Percentiles rank a stretch among this genome's conserved stretches.
These are phyloP conservation scores for Simmondsia chinensis DNA, from an alignment of 148 eudicot species.

Conservation along the genomic window DNA sequence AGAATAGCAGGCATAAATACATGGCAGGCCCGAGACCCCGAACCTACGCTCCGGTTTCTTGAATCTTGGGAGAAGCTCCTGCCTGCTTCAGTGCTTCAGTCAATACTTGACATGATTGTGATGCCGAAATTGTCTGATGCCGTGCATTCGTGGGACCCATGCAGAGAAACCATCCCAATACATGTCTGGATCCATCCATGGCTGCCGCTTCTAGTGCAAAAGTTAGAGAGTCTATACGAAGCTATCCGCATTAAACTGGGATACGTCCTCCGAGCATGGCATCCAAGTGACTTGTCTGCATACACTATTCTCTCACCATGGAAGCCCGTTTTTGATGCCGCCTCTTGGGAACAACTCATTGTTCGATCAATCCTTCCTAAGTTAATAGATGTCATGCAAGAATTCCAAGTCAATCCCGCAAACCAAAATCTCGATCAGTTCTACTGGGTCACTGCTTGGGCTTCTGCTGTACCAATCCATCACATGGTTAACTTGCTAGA, in stretches of 20 bases:
- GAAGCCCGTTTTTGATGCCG: constrained; percentile 50
- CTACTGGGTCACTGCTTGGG: constrained; percentile 45
- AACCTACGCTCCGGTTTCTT: constrained; percentile 47
- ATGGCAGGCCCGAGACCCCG: constrained; percentile 67
- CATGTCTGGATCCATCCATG: constrained; percentile 69
- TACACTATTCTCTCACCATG: constrained; percentile 41
- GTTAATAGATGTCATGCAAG: constrained; percentile 34
- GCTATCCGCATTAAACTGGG: constrained; percentile 40
- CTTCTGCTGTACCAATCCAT: constrained; percentile 32
- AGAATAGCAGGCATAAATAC: constrained; percentile 52
- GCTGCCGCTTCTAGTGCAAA: constrained; percentile 47
- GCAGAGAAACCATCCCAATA: constrained; percentile 47
- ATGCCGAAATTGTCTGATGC: constrained; percentile 47
- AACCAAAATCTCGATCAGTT: constrained; percentile 49
- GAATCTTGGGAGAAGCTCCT: constrained; percentile 58
- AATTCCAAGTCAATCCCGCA: constrained; percentile 48
- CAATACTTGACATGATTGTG: constrained; percentile 48
- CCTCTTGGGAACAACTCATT: constrained; percentile 59
- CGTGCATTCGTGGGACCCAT: constrained; percentile 60
- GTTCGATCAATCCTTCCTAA: constrained; percentile 47
- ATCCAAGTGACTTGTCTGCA: constrained; percentile 53
- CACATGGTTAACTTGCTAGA: constrained; percentile 52
- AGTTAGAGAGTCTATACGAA: constrained; percentile 30
- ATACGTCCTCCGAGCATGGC: constrained; percentile 57
- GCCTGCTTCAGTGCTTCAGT: constrained; percentile 34